A percentile compares a stretch with the other conserved stretches of the same genome.
These are phyloP conservation scores for Rubia tinctorum DNA, from an alignment of 305 asterid genomes.

Conservation along the genomic window DNA sequence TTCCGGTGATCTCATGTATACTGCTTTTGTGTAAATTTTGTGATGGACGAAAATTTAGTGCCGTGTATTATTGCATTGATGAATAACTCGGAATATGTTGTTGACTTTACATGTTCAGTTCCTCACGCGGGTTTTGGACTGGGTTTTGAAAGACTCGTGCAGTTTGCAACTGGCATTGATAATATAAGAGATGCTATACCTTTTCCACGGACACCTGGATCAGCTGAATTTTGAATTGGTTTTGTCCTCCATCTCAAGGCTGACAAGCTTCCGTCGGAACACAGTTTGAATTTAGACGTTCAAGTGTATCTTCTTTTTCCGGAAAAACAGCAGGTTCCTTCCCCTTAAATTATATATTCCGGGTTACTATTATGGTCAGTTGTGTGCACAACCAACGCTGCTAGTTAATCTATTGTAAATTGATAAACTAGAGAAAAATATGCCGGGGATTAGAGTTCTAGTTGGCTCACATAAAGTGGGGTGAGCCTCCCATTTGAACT, in stretches of 20 bases:
- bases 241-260: background rate
- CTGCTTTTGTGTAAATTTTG: background rate
- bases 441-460: no score
- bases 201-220: conserved; percentile 93
- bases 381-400: no score
- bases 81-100: background rate
- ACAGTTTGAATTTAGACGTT: background rate
- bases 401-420: no score
- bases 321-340: no score
- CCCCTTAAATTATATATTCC: no score
- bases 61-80: background rate
- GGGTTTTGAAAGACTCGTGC: conserved; percentile 98
- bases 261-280: background rate
- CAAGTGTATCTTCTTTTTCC: no score
- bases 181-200: conserved; percentile 93
- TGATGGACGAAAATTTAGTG: background rate
- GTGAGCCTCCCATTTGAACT: no score
- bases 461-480: no score
- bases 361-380: no score
- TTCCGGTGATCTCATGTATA: background rate
- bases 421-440: no score
- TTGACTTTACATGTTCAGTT: conserved; percentile 40
- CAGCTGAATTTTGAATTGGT: conserved; percentile 73
- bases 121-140: conserved; percentile 98
- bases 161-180: conserved; percentile 90